phyloP scores from a whole-genome alignment of 345 rosid species.

The Psidium guajava region DNA sequence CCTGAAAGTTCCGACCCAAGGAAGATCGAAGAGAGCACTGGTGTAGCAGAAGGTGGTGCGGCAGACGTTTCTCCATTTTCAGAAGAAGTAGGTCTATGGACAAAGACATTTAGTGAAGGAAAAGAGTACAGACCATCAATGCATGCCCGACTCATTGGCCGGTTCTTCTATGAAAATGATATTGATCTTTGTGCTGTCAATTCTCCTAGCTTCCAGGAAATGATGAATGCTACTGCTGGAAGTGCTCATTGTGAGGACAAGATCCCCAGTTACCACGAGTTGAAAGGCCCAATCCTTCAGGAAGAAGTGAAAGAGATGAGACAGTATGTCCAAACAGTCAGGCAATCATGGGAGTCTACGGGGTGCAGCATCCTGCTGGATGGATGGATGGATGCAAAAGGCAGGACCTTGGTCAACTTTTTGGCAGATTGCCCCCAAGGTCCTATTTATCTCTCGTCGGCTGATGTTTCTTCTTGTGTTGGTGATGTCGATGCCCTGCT shows the following conservation, averaged over 20 bases:
- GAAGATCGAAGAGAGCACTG: not conserved
- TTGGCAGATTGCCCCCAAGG: conserved; percentile 44
- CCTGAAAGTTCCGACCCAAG: not conserved
- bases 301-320: conserved; percentile 22
- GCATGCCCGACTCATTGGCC: conserved; percentile 21
- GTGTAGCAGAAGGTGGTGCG: not conserved
- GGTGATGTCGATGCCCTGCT: conserved; percentile 14
- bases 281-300: conserved; percentile 8
- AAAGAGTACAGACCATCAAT: conserved; percentile 4
- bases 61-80: not conserved
- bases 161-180: conserved; percentile 15
- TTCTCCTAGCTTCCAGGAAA: conserved; percentile 22
- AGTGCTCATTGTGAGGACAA: not conserved
- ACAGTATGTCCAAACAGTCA: conserved; percentile 21
- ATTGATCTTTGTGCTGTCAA: conserved; percentile 27
- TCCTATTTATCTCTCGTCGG: conserved; percentile 35
- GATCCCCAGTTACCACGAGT: conserved; percentile 1
- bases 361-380: conserved; percentile 67
- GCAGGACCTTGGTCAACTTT: conserved; percentile 36
- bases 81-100: not conserved
- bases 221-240: conserved; percentile 10
- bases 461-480: conserved; percentile 20
- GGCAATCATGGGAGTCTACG: conserved; percentile 38
- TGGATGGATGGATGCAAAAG: conserved; percentile 43
- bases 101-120: not conserved